phyloP scores from a whole-genome alignment of 441 rosid species.

The Gossypium laxum region DNA sequence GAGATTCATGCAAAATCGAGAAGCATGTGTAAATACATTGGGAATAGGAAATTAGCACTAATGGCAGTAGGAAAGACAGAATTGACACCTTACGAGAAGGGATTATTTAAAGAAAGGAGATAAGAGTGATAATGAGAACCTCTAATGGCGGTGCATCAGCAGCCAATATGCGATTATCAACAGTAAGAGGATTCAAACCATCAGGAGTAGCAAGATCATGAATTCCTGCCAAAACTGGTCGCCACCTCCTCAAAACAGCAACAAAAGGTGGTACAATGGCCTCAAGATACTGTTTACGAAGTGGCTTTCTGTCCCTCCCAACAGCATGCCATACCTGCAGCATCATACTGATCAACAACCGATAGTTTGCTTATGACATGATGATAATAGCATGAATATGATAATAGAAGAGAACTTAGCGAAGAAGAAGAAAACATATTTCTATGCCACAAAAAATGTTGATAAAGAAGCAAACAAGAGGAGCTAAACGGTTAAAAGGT shows the following conservation, averaged over 20 bases:
- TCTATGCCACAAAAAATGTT: neutral
- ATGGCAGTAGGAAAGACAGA: constrained; percentile 16
- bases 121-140: constrained; percentile 38
- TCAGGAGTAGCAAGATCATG: constrained; percentile 97
- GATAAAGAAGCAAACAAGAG: neutral
- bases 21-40: neutral
- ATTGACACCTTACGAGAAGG: constrained; percentile 11
- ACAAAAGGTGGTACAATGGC: constrained; percentile 92
- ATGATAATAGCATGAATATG: constrained; percentile 5
- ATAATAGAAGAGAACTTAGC: constrained; percentile 20
- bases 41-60: constrained; percentile 1
- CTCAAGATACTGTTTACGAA: constrained; percentile 88
- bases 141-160: constrained; percentile 85
- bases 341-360: constrained; percentile 14
- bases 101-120: constrained; percentile 8
- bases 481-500: neutral
- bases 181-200: constrained; percentile 87
- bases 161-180: constrained; percentile 89
- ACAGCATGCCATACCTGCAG: constrained; percentile 94
- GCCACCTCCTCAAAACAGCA: constrained; percentile 94
- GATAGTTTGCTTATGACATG: constrained; percentile 8
- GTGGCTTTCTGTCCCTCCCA: constrained; percentile 68
- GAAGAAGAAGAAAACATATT: neutral
- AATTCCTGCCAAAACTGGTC: constrained; percentile 92
- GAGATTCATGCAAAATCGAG: neutral